A percentile compares a stretch with the other conserved stretches of the same genome.
phyloP scores from a whole-genome alignment of 2,329 filamentous ascomycete genomes.

The Fusarium falciforme region DNA sequence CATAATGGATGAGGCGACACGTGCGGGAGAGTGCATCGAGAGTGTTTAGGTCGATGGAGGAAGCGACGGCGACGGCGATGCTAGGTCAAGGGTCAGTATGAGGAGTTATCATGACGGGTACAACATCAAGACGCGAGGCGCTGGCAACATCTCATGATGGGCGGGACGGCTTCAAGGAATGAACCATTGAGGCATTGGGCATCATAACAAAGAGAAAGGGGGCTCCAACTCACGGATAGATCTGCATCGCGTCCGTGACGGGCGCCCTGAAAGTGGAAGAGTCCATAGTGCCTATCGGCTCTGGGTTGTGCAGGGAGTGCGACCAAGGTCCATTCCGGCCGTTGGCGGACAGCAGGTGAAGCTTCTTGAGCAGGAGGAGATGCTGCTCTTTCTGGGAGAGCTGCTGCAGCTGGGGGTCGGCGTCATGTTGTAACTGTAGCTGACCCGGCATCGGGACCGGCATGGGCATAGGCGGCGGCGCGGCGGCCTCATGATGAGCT shows the following conservation, averaged over 20 bases:
- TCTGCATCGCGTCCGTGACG: conserved; percentile 42
- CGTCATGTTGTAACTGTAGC: conserved; percentile 34
- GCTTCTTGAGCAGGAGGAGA: conserved; percentile 41
- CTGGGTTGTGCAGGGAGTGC: conserved; percentile 40
- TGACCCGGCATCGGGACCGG: conserved; percentile 39
- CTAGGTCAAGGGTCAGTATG: conserved; percentile 58
- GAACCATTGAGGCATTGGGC: conserved; percentile 12
- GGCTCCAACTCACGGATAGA: conserved; percentile 41
- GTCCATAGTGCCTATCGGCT: conserved; percentile 42
- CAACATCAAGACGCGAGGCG: not conserved
- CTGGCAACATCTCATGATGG: conserved; percentile 29
- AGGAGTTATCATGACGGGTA: conserved; percentile 23
- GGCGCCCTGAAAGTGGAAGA: conserved; percentile 38
- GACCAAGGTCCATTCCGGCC: conserved; percentile 45
- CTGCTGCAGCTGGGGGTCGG: conserved; percentile 28
- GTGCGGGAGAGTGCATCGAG: conserved; percentile 85
- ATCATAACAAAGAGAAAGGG: not conserved
- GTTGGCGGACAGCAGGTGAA: conserved; percentile 39
- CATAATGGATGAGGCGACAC: conserved; percentile 81
- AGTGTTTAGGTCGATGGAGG: conserved; percentile 85
- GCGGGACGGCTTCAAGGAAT: not conserved
- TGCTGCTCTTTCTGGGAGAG: conserved; percentile 43
- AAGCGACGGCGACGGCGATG: conserved; percentile 79
- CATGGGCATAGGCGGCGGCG: conserved; percentile 17
- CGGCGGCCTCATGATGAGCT: conserved; percentile 37